Evolutionary conservation across 1,284 basidiomycete genomes (phyloP).

Genomic region (Sphaerobolus stellatus): DNA sequence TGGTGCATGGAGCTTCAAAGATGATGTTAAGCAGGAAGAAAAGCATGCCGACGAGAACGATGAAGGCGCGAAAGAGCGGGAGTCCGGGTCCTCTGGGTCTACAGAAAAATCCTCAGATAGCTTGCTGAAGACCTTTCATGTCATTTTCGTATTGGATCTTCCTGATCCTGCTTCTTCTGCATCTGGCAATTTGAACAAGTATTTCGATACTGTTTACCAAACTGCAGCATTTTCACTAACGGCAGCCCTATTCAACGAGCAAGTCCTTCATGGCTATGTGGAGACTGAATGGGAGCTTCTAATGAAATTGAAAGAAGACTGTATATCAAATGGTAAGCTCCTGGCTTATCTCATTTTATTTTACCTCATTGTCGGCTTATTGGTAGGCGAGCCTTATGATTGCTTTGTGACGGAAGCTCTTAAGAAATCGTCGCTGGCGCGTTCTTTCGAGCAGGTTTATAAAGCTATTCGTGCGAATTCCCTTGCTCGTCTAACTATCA

Average conservation of each 20-base stretch:
- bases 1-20: conserved; percentile 69
- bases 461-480: conserved; percentile 70
- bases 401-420: conserved; percentile 60
- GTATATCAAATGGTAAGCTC: conserved; percentile 53
- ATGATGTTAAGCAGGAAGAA: conserved; percentile 40
- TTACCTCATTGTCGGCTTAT: background rate
- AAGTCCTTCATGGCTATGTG: conserved; percentile 81
- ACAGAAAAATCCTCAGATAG: conserved; percentile 36
- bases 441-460: conserved; percentile 71
- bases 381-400: conserved; percentile 54
- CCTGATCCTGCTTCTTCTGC: conserved; percentile 85
- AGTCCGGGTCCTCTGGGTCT: background rate
- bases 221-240: conserved; percentile 86
- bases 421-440: conserved; percentile 66
- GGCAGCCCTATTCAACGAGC: conserved; percentile 85
- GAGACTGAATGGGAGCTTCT: conserved; percentile 73
- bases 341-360: conserved; percentile 11
- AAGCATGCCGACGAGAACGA: conserved; percentile 30
- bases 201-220: conserved; percentile 83
- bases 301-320: conserved; percentile 67
- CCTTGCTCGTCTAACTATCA: conserved; percentile 74
- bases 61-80: background rate
- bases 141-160: conserved; percentile 85
- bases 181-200: conserved; percentile 70
- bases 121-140: conserved; percentile 77